phyloP scores from a whole-genome alignment of 345 rosid species.

The Limnanthes douglasii region DNA sequence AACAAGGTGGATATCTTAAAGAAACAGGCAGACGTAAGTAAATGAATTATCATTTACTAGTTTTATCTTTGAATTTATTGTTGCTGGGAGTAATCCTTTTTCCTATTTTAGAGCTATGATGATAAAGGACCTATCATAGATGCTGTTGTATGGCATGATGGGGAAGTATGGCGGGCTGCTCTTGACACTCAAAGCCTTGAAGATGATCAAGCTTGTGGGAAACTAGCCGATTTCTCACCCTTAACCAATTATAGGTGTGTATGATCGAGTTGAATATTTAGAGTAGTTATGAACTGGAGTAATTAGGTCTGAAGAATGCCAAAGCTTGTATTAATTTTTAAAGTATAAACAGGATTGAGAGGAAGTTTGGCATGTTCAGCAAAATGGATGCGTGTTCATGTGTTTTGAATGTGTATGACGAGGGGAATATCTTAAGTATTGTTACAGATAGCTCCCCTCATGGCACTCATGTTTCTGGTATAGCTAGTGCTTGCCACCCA shows the following conservation, averaged over 20 bases:
- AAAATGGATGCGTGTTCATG: conserved; percentile 88
- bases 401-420: conserved; percentile 67
- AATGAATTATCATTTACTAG: conserved; percentile 7
- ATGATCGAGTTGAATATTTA: too few relatives aligned
- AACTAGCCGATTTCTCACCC: conserved; percentile 62
- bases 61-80: conserved; percentile 3
- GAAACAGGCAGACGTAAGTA: conserved; percentile 79
- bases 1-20: conserved; percentile 57
- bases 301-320: conserved; percentile 1
- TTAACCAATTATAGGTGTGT: conserved; percentile 70
- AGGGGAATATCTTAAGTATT: conserved; percentile 74
- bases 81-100: conserved; percentile 5
- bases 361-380: conserved; percentile 83
- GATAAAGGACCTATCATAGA: conserved; percentile 95
- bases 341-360: conserved; percentile 43
- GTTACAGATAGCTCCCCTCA: conserved; percentile 96
- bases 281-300: neutral
- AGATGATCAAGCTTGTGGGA: conserved; percentile 66
- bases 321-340: neutral
- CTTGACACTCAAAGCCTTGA: conserved; percentile 88
- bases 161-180: conserved; percentile 91
- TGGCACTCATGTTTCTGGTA: conserved; percentile 98
- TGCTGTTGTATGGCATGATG: conserved; percentile 97
- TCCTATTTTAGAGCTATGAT: conserved; percentile 45
- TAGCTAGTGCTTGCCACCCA: conserved; percentile 85